Evolutionary conservation across 2,329 filamentous ascomycete species (phyloP), one percentile per base, ranked within the genome.

Genomic region (Epichloe scottii): DNA sequence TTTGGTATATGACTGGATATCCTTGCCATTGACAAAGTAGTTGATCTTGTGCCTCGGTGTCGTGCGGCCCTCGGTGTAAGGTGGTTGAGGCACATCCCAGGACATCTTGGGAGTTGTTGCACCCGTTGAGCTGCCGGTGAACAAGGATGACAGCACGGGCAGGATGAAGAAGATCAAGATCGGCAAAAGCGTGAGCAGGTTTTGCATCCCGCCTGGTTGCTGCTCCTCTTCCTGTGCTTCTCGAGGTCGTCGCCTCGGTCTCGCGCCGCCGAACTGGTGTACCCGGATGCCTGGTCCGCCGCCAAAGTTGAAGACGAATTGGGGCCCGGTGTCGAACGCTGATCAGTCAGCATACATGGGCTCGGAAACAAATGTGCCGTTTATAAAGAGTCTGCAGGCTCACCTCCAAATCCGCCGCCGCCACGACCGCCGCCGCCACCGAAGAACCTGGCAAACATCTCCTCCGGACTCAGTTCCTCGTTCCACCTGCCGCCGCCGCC

Each of bases 371-470:
- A 49, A 38, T 49, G 38, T 41, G 48, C 34, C 26, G 5, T 34
- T 21, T 1, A 7, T n/a, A 2, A 8, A 26, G 6, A 2, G 11
- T 35, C 12, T 26, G 23, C 4, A 30, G 53, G 48, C 65, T 65
- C 54, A 72, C 67, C 68, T 56, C 68, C 74, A 60, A 74, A 73
- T 4, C 70, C 79, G 71, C 85, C 85, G 62, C 87, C 83, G 15
- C 79, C 52, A 34, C 46, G 45, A 15, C 82, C 82, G 53, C 85
- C 82, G 46, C 79, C 84, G 41, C 87, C 89, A 46, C 88, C 88
- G 72, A 98, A 98, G 77, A 98, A 98, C 56, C 91, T 82, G 64
- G 91, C 84, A 71, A 98, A 98, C 75, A 98, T 80, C 68, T 98
- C 93, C 68, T 98, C 93, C 0, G 93, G 90, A 50, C 87, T 95